A percentile compares a stretch with the other conserved stretches of the same genome.
Evolutionary conservation across 441 rosid genomes (phyloP).

Genomic region (Aquilaria agallochum): DNA sequence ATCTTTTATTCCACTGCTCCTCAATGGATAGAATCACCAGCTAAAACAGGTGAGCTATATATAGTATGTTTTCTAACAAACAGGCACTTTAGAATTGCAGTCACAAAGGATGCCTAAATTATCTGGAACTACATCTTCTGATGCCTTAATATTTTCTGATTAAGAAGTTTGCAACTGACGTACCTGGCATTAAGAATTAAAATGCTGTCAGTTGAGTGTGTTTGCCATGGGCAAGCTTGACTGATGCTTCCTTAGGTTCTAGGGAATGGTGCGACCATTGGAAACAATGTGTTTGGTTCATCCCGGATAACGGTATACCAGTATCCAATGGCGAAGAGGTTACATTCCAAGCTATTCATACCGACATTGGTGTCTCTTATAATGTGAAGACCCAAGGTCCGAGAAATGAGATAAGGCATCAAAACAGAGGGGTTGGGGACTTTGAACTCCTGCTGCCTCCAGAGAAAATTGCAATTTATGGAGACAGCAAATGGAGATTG

Average conservation of each 20-base stretch:
- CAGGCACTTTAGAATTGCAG: background rate
- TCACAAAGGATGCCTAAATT: no score
- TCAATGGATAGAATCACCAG: slow-evolving; percentile 56
- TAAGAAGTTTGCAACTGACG: no score
- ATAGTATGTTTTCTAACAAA: slow-evolving; percentile 2
- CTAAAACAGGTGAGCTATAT: slow-evolving; percentile 31
- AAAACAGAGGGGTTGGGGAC: slow-evolving; percentile 29
- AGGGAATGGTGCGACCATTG: slow-evolving; percentile 96
- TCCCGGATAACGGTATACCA: slow-evolving; percentile 50
- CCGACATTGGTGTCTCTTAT: slow-evolving; percentile 61
- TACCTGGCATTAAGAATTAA: no score
- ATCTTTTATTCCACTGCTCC: slow-evolving; percentile 92
- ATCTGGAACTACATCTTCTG: no score
- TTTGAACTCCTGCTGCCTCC: slow-evolving; percentile 59
- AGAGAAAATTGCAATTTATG: slow-evolving; percentile 81
- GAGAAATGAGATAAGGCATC: slow-evolving; percentile 23
- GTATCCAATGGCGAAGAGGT: slow-evolving; percentile 57
- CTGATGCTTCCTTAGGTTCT: slow-evolving; percentile 43
- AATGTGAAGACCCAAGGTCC: slow-evolving; percentile 34
- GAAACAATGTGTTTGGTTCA: slow-evolving; percentile 96
- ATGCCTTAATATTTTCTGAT: no score
- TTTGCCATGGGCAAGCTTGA: slow-evolving; percentile 5
- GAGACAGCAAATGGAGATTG: slow-evolving; percentile 67
- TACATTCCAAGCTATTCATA: slow-evolving; percentile 60
- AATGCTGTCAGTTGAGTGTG: no score